A percentile compares a stretch with the other conserved stretches of the same genome.
Conservation (phyloP, 371 early-diverging fungal genomes). For the Batrachochytrium dendrobatidis region DNA sequence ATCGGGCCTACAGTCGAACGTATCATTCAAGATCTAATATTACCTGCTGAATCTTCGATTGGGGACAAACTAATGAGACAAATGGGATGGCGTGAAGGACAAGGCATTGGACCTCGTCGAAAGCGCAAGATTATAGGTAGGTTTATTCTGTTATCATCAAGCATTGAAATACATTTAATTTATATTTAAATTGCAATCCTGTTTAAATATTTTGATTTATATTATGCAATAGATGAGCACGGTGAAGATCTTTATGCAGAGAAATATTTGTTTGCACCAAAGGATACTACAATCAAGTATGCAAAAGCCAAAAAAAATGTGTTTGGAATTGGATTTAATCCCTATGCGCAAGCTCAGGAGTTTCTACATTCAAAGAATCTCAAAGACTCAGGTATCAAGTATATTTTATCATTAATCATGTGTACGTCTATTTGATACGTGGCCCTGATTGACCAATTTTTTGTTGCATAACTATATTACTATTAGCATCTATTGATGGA, state of each 20-base stretch:
- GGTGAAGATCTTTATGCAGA: conserved; percentile 40
- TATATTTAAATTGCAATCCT: no score
- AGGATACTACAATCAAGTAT: conserved; percentile 54
- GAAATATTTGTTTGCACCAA: conserved; percentile 62
- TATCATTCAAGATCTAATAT: conserved; percentile 44
- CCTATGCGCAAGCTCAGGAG: conserved; percentile 56
- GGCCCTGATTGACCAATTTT: no score
- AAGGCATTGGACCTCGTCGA: conserved; percentile 70
- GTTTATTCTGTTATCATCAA: no score
- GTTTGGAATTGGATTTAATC: conserved; percentile 65
- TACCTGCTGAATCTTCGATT: conserved; percentile 43
- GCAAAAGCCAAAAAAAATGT: conserved; percentile 45
- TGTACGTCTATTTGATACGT: no score
- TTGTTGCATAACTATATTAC: no score
- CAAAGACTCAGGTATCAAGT: no score
- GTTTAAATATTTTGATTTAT: no score
- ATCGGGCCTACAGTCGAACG: background rate
- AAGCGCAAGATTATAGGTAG: conserved; percentile 21
- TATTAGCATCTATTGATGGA: no score
- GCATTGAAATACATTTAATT: no score
- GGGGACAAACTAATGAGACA: conserved; percentile 55
- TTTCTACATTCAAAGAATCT: conserved; percentile 27
- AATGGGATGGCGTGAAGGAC: conserved; percentile 83
- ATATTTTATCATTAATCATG: no score
- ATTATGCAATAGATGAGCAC: background rate